Percentiles rank a stretch among this genome's conserved stretches.
Conservation (phyloP, 257 asterid genomes). For the Ilex asprella region DNA sequence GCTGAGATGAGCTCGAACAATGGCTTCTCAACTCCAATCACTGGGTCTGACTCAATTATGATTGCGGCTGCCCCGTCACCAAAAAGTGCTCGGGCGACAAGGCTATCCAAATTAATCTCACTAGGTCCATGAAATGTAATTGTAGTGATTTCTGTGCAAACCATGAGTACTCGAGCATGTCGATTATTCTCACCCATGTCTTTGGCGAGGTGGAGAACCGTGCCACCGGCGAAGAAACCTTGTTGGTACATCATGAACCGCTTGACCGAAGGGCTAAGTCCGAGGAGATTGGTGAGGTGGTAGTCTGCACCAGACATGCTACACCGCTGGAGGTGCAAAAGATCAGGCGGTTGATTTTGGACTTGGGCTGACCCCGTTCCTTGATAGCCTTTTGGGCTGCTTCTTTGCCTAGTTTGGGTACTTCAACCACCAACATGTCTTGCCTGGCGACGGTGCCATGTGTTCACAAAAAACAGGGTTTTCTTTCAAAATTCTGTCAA, state of each 20-base stretch:
- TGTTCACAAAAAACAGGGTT: conserved; percentile 51
- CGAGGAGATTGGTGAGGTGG: conserved; percentile 67
- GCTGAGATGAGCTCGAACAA: too few relatives aligned
- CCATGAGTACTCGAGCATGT: too few relatives aligned
- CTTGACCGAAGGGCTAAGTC: conserved; percentile 59
- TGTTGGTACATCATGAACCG: conserved; percentile 42
- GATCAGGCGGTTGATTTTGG: conserved; percentile 64
- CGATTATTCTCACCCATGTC: too few relatives aligned
- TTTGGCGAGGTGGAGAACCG: too few relatives aligned
- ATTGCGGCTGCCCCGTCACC: too few relatives aligned
- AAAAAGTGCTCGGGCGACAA: too few relatives aligned
- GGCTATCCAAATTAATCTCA: too few relatives aligned
- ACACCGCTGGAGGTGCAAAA: conserved; percentile 84
- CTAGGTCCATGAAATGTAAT: too few relatives aligned
- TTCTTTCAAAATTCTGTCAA: conserved; percentile 47
- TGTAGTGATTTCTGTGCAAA: too few relatives aligned
- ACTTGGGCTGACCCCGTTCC: conserved; percentile 87
- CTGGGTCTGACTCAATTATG: too few relatives aligned
- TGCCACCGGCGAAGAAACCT: too few relatives aligned
- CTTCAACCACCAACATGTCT: conserved; percentile 69
- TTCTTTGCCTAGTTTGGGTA: conserved; percentile 72
- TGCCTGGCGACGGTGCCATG: conserved; percentile 73
- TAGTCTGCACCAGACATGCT: conserved; percentile 88
- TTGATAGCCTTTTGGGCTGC: conserved; percentile 78
- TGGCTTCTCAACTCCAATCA: too few relatives aligned